Evolutionary conservation across 2,329 filamentous ascomycete species (phyloP).

Genomic region (Trichoderma asperellum): DNA sequence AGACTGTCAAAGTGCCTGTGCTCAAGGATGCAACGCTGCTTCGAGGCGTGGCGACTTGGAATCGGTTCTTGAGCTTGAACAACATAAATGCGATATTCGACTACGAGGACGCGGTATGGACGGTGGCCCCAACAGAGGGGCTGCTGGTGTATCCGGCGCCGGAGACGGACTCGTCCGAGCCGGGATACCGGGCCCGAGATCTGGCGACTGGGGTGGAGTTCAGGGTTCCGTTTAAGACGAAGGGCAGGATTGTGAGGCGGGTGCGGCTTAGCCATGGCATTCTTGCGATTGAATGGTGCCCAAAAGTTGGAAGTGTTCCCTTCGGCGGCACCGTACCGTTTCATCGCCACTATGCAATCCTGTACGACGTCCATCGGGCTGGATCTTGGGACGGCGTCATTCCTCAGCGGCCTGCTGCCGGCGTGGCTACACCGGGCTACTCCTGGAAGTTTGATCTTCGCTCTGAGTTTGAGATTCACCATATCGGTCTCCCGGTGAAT

Average conservation of each 20-base stretch:
- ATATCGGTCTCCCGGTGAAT: conserved; percentile 58
- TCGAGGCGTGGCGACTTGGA: conserved; percentile 51
- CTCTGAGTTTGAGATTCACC: conserved; percentile 65
- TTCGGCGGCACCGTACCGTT: conserved; percentile 55
- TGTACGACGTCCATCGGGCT: conserved; percentile 52
- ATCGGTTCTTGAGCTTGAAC: conserved; percentile 48
- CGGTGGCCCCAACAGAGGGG: conserved; percentile 55
- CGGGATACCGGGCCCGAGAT: conserved; percentile 53
- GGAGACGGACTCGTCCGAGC: neutral
- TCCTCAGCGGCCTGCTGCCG: neutral
- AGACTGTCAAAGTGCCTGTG: conserved; percentile 32
- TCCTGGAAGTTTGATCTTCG: conserved; percentile 54
- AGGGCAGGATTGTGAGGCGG: conserved; percentile 56
- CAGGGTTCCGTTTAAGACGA: conserved; percentile 55
- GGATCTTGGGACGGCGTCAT: conserved; percentile 9
- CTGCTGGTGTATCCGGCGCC: conserved; percentile 57
- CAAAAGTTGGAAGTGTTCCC: conserved; percentile 54
- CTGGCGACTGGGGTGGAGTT: conserved; percentile 49
- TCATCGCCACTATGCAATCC: conserved; percentile 63
- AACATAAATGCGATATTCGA: conserved; percentile 48
- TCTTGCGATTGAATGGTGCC: conserved; percentile 69
- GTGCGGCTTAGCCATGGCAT: conserved; percentile 57
- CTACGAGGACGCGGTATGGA: conserved; percentile 57
- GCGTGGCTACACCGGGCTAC: neutral
- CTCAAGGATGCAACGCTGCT: conserved; percentile 32